Percentiles rank a stretch among this genome's conserved stretches.
These are phyloP conservation scores for Urtica urens DNA, from an alignment of 306 rosid genomes.

Conservation along the genomic window DNA sequence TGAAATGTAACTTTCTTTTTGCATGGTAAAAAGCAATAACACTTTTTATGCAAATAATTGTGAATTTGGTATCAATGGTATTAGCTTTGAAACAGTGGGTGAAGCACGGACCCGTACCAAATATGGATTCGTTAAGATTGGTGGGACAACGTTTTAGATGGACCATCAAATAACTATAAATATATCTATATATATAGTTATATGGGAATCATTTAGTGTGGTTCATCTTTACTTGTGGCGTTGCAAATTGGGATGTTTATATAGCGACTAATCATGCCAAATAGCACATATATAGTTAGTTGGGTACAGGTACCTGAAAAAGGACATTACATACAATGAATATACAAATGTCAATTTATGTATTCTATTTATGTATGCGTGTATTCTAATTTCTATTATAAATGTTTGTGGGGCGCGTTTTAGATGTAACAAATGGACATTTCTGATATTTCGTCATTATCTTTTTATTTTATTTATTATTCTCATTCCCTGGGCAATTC, in stretches of 20 bases:
- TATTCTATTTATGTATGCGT: background rate
- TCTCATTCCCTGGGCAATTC: no score
- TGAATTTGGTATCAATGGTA: background rate
- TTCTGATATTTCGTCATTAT: no score
- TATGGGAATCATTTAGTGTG: slow-evolving; percentile 14
- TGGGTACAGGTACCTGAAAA: slow-evolving; percentile 6
- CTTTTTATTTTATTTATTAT: no score
- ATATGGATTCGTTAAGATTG: slow-evolving; percentile 16
- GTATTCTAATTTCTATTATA: background rate
- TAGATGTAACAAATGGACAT: no score
- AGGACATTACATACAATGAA: slow-evolving; percentile 3
- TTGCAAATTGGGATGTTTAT: slow-evolving; percentile 2
- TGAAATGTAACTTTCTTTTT: no score
- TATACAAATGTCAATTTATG: background rate
- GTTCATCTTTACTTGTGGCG: background rate
- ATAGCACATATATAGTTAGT: background rate
- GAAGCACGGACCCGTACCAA: slow-evolving; percentile 36
- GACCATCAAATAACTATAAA: background rate
- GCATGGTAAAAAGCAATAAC: no score
- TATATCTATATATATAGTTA: background rate
- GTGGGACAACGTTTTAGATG: slow-evolving; percentile 20
- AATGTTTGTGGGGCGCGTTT: no score
- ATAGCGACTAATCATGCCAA: slow-evolving; percentile 4
- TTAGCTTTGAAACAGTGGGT: background rate
- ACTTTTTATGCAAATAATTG: no score